Base-by-base conservation (phyloP, 352 stramenopile genomes). In the Phytophthora pini region DNA sequence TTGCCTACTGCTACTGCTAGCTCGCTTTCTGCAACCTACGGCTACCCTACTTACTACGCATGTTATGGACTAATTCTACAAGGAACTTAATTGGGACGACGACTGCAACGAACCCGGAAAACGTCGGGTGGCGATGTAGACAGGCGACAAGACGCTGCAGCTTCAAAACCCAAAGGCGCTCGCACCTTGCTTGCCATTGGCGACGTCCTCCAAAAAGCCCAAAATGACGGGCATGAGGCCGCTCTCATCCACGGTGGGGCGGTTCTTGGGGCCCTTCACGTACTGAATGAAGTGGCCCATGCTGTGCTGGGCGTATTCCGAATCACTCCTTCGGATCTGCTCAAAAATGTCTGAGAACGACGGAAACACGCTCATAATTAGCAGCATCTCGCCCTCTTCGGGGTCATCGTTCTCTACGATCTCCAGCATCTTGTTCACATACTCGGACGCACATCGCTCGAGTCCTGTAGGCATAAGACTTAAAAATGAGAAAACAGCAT, bases 281-380 rank as follows among this genome's bases (percentile, higher is more conserved):
- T 93, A 97, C 12, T 84, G 74, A 47, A 88, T 82, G 61, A 90
- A 97, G 70, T 96, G 89, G 53, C 85, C 81, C 74, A 96, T 90
- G 65, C 82, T 95, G 46, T 97, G 88, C 52, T 82, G 80, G 26
- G 90, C 88, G 59, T 93, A 95, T 52, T 92, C 88, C 31, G 68
- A 71, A 67, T 97, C 89, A 49, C 74, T 88, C 38, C 67, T 74
- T 40, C 81, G 80, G 47, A 97, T 92, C 60, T 97, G 88, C 24
- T 86, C 75, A 68, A 91, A 97, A 70, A 94, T 88, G 64, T 94
- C 76, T 31, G 86, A 84, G 70, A 97, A 95, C 44, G 84, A 93
- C n/a, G 90, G 90, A 56, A 97, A 97, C 20, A 95, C 48, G 47
- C 74, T 84, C 76, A 92, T 92, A 44, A 95, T 77, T 50, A 96